phyloP scores from a whole-genome alignment of 495 filamentous ascomycete species.

The Penicillium daleae region DNA sequence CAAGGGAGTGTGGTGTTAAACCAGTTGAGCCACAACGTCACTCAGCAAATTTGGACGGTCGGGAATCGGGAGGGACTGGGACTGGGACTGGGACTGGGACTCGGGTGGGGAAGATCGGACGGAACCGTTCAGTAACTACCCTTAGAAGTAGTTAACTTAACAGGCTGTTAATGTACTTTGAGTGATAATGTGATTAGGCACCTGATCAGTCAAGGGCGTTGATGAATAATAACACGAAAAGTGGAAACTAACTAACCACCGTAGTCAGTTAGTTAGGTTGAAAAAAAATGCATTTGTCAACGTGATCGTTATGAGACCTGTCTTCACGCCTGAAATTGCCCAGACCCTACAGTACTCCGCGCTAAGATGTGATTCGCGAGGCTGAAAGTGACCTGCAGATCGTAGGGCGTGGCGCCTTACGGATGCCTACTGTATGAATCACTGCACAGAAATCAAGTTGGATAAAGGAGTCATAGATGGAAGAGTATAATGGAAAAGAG shows the following conservation, averaged over 20 bases:
- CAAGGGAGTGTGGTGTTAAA: conserved; percentile 5
- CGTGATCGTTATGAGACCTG: not conserved
- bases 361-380: not conserved
- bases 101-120: conserved; percentile 27
- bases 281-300: not conserved
- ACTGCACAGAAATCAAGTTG: not conserved
- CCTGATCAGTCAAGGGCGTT: not conserved
- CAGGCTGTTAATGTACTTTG: no score
- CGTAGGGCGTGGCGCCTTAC: not conserved
- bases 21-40: conserved; percentile 25
- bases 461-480: not conserved
- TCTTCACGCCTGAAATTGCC: not conserved
- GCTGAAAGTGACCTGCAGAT: conserved; percentile 5
- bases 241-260: not conserved
- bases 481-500: not conserved
- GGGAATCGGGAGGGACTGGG: not conserved
- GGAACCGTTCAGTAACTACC: conserved; percentile 2
- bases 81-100: no score
- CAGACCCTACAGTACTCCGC: no score
- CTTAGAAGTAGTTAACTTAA: no score
- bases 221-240: not conserved
- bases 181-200: not conserved
- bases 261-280: no score
- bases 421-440: not conserved
- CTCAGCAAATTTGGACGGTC: conserved; percentile 17